Percentiles rank a stretch among this genome's conserved stretches.
phyloP scores from a whole-genome alignment of 2,329 filamentous ascomycete genomes.

The Talaromyces sp. region DNA sequence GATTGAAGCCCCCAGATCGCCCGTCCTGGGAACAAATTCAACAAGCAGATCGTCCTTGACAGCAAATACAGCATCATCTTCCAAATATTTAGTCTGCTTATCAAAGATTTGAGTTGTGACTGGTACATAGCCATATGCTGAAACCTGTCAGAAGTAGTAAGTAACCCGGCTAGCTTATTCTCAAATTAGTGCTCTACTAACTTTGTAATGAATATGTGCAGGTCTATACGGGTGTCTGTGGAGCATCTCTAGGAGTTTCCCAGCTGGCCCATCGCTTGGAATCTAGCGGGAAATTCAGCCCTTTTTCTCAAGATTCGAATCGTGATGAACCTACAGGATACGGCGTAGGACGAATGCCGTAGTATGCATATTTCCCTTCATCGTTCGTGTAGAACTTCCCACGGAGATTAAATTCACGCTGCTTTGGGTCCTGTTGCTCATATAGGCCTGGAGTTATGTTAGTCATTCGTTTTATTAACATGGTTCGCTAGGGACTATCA shows the following conservation, averaged over 20 bases:
- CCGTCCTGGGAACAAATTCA: slow-evolving; percentile 50
- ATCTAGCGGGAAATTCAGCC: slow-evolving; percentile 30
- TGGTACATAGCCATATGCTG: slow-evolving; percentile 51
- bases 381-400: slow-evolving; percentile 69
- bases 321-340: slow-evolving; percentile 46
- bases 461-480: too few relatives aligned
- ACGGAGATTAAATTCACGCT: slow-evolving; percentile 68
- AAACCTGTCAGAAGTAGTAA: too few relatives aligned
- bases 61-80: slow-evolving; percentile 57
- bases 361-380: slow-evolving; percentile 66
- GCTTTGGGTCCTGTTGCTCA: slow-evolving; percentile 69
- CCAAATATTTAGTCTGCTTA: slow-evolving; percentile 53
- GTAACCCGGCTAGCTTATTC: too few relatives aligned
- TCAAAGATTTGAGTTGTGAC: slow-evolving; percentile 57
- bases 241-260: slow-evolving; percentile 48
- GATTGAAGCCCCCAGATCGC: slow-evolving; percentile 50
- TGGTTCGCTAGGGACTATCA: too few relatives aligned
- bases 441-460: slow-evolving; percentile 42
- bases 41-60: slow-evolving; percentile 58
- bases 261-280: slow-evolving; percentile 58
- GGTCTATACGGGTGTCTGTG: slow-evolving; percentile 57
- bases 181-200: slow-evolving; percentile 31
- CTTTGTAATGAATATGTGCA: slow-evolving; percentile 56
- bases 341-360: slow-evolving; percentile 69
- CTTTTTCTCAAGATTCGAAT: too few relatives aligned